Evolutionary conservation across 768 basidiomycete species (phyloP).

Genomic region (Tulasnella sp.): DNA sequence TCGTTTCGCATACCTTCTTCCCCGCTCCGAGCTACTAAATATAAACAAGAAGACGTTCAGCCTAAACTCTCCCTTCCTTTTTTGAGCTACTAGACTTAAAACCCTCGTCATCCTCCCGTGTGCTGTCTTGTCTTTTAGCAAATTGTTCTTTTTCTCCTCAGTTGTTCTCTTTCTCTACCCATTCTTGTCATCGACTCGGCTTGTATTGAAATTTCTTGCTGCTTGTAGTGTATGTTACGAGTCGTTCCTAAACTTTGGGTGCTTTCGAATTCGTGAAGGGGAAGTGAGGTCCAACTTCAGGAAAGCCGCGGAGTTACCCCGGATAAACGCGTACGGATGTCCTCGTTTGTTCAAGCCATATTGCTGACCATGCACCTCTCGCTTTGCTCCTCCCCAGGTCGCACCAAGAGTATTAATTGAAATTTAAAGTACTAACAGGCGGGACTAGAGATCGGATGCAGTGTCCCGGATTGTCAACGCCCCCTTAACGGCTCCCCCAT

Average conservation of each 20-base stretch:
- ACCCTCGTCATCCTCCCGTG: neutral
- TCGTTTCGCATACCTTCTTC: neutral
- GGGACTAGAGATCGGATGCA: no score
- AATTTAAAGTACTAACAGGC: no score
- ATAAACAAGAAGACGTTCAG: neutral
- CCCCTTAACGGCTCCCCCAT: no score
- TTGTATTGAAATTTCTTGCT: neutral
- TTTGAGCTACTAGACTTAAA: neutral
- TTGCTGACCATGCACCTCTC: no score
- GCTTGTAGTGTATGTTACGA: neutral
- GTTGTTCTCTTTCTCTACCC: neutral
- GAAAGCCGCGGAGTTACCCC: neutral
- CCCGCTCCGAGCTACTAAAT: neutral
- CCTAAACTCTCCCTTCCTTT: neutral
- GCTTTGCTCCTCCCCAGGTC: no score
- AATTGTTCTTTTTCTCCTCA: neutral
- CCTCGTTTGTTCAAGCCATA: no score
- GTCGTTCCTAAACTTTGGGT: neutral
- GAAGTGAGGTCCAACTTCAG: neutral
- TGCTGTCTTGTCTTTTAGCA: neutral
- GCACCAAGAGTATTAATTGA: no score
- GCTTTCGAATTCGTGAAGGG: neutral
- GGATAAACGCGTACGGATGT: neutral
- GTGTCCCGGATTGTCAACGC: no score
- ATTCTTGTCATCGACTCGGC: neutral